phyloP scores from a whole-genome alignment of 2,329 filamentous ascomycete species.

The Colletotrichum lupini region DNA sequence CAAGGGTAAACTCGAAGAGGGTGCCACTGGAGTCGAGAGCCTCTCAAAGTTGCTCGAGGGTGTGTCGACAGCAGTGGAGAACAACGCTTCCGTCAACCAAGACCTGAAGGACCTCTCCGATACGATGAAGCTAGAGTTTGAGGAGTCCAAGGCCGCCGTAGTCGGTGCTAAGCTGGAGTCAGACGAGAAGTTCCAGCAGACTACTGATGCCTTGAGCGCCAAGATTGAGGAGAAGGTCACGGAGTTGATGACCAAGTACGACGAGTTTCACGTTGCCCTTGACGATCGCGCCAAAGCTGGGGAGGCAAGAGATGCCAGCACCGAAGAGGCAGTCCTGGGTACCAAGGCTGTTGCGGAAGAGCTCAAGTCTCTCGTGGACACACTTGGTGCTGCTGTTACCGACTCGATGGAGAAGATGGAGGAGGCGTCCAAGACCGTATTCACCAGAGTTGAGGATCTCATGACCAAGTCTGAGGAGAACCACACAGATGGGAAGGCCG shows the following conservation, averaged over 20 bases:
- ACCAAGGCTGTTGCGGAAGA: constrained; percentile 89
- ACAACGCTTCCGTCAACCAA: constrained; percentile 67
- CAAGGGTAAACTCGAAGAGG: constrained; percentile 80
- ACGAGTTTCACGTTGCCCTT: constrained; percentile 80
- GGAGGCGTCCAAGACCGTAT: constrained; percentile 87
- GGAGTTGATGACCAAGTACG: constrained; percentile 87
- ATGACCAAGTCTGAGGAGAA: constrained; percentile 80
- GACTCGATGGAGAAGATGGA: constrained; percentile 89
- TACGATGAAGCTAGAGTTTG: constrained; percentile 85
- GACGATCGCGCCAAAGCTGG: constrained; percentile 79
- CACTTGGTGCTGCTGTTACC: constrained; percentile 81
- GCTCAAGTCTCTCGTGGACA: constrained; percentile 86
- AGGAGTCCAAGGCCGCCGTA: constrained; percentile 83
- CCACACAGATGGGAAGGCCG: constrained; percentile 77
- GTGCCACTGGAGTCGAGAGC: constrained; percentile 76
- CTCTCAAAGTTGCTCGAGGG: constrained; percentile 77
- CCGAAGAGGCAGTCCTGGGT: constrained; percentile 77
- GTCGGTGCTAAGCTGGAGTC: constrained; percentile 84
- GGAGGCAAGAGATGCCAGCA: constrained; percentile 78
- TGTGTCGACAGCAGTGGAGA: constrained; percentile 70
- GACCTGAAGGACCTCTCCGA: constrained; percentile 79
- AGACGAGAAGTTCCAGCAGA: constrained; percentile 78
- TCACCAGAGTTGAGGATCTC: constrained; percentile 83
- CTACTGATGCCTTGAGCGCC: constrained; percentile 62
- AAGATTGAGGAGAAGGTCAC: constrained; percentile 75